phyloP scores from a whole-genome alignment of 2,329 filamentous ascomycete species.

The Coleophoma eucalyptorum region DNA sequence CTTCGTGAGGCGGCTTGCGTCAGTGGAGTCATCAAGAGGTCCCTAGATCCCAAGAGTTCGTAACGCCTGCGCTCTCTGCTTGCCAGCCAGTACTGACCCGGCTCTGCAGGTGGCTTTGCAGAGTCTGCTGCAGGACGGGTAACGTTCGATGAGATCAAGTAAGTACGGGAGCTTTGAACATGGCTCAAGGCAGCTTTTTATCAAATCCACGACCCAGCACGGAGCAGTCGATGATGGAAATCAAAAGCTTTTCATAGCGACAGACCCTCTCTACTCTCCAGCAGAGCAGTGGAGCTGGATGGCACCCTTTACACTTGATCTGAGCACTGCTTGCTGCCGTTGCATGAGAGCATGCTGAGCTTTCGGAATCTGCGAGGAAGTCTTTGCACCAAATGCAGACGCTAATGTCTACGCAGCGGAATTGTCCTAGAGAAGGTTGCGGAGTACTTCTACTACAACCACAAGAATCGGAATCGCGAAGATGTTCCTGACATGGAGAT shows the following conservation, averaged over 20 bases:
- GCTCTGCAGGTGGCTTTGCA: slow-evolving; percentile 51
- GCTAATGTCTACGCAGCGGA: slow-evolving; percentile 44
- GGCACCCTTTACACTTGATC: slow-evolving; percentile 59
- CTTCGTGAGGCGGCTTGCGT: slow-evolving; percentile 66
- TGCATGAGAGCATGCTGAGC: slow-evolving; percentile 1
- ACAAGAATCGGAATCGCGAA: slow-evolving; percentile 65
- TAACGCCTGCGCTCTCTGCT: slow-evolving; percentile 9
- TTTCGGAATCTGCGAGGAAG: slow-evolving; percentile 2
- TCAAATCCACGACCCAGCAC: not conserved
- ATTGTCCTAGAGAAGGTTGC: slow-evolving; percentile 75
- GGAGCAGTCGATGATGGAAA: slow-evolving; percentile 26
- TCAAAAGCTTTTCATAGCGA: slow-evolving; percentile 15
- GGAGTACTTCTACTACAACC: slow-evolving; percentile 82
- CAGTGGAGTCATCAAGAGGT: slow-evolving; percentile 69
- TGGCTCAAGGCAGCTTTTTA: too few species aligned
- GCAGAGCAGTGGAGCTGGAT: slow-evolving; percentile 24
- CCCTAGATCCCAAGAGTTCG: slow-evolving; percentile 67
- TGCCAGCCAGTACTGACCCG: slow-evolving; percentile 1
- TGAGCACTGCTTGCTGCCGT: slow-evolving; percentile 36
- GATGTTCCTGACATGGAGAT: slow-evolving; percentile 80
- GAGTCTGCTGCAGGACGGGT: slow-evolving; percentile 64
- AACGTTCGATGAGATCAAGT: slow-evolving; percentile 72
- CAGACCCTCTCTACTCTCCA: slow-evolving; percentile 25
- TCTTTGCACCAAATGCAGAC: not conserved
- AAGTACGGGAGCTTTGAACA: slow-evolving; percentile 28